Base-by-base conservation (phyloP, 371 early-diverging fungal species). In the Synchytrium microbalum region DNA sequence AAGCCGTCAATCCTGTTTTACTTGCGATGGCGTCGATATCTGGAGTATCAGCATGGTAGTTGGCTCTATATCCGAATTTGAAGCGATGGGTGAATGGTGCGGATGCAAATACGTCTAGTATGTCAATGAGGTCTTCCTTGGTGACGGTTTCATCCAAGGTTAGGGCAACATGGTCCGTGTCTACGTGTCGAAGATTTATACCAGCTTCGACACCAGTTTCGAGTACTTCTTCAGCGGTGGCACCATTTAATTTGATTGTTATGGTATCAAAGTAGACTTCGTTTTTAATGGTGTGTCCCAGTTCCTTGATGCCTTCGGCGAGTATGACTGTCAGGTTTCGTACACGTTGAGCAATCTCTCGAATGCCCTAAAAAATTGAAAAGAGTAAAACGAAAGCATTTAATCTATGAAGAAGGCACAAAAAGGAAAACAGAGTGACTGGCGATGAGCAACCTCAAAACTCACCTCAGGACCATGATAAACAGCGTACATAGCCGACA, bases 401-500 rank as follows among this genome's bases (percentile, higher is more conserved):
- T 54, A 65, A 31, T 65, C 30, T n/a, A n/a, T n/a, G n/a, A n/a
- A n/a, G n/a, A n/a, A n/a, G n/a, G n/a, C n/a, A n/a, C 2, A 27
- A 61, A 74, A 26, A 51, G 28, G n/a, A 67, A 16, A 65, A 10
- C 51, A 59, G 27, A 30, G 61, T 14, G 23, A 51, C 51, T 51
- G 23, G 51, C 51, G 51, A 51, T 56, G 24, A 24, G 56, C 24
- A 56, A 13, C 5, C 8, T 10, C 24, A 24, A 5, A 23, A 54
- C 60, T 29, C 67, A 84, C 85, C 71, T 86, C 77, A 16, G 98
- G 96, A 53, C 98, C 98, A 72, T 97, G 98, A 78, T 96, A 97
- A 60, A 97, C 91, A 52, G 93, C 94, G 67, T 93, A 93, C 88
- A 93, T 90, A 66, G 92, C 92, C 62, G 90, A 79, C 92, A 93